Evolutionary conservation across 2,329 filamentous ascomycete genomes (phyloP), one percentile per base, ranked within the genome.

Genomic region (Emergomyces orientalis): DNA sequence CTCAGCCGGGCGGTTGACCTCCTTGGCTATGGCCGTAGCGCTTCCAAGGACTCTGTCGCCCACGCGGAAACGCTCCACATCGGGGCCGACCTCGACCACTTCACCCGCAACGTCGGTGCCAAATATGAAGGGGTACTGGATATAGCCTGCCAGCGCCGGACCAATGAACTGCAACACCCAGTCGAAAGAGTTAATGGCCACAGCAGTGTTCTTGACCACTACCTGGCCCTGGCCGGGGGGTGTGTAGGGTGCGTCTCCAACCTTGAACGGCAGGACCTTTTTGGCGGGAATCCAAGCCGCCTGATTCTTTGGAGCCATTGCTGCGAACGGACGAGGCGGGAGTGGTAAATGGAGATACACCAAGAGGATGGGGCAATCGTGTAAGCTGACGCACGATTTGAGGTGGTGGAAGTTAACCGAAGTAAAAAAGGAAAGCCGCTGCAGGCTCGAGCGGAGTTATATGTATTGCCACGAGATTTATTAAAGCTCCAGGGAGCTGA

Each of bases 181-280:
- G 41, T 45, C 41, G 41, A 45, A 45, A 45, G 41, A 17, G 19
- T 45, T 45, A 45, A 45, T n/a, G 41, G 41, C 41, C 41, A 45
- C 41, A n/a, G 41, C 41, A 8, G 41, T 45, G 19, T 45, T 45
- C 41, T n/a, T 45, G 41, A 45, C 41, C 19, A 45, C 41, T 6
- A 45, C 41, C 41, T 45, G 69, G 62, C 25, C 41, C 34, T 17
- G 41, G 41, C 17, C 41, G 7, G 41, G 17, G 19, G 41, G 17
- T n/a, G 41, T 39, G 19, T 45, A 45, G 4, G 39, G 39, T 17
- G 39, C 39, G 17, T 41, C 39, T 9, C 39, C 39, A 19, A 45
- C 41, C 19, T 45, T 45, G 41, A 45, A 45, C 41, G 41, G 41
- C 17, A 19, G 41, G 3, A 3, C 41, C 41, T 45, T 45, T 45